These are phyloP conservation scores for Malus domestica DNA, from an alignment of 306 rosid genomes.

Conservation along the genomic window ASM211411v1 NC_041799.1:41953001-41953500, in stretches of 20 bases:
- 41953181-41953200: neutral
- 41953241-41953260: neutral
- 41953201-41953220: no score
- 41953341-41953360: neutral
- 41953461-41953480: neutral
- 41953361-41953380: neutral
- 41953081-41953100: neutral
- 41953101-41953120: neutral
- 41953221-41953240: neutral
- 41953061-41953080: neutral
- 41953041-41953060: fast-evolving
- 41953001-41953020: fast-evolving
- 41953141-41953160: neutral
- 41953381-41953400: neutral
- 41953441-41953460: neutral
- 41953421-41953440: neutral
- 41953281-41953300: neutral
- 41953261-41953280: neutral
- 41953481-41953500: constrained; percentile 11
- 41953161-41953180: neutral
- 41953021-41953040: no score
- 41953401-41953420: neutral
- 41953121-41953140: neutral
- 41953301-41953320: neutral
- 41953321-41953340: neutral